Percentiles rank a stretch among this genome's conserved stretches.
Conservation (phyloP, 805 yeast species). For the Debaryomyces hansenii region DNA sequence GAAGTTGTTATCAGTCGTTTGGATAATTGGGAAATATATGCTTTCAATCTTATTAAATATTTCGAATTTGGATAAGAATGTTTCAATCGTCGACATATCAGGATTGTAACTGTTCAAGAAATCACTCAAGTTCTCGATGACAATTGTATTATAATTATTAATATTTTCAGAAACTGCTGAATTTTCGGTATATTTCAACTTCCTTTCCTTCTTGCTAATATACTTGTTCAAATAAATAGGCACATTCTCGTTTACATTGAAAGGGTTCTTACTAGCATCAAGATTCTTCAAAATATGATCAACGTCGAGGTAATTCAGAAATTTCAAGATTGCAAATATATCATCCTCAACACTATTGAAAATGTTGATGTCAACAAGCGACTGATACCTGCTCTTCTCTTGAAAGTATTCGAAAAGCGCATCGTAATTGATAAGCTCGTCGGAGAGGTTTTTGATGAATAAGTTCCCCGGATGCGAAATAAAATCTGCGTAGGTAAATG, state of each 20-base stretch:
- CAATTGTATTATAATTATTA: slow-evolving; percentile 22
- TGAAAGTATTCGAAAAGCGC: slow-evolving; percentile 25
- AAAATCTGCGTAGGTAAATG: slow-evolving; percentile 28
- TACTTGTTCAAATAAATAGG: slow-evolving; percentile 60
- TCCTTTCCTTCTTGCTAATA: slow-evolving; percentile 63
- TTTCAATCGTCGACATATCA: slow-evolving; percentile 36
- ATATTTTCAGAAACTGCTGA: slow-evolving; percentile 8
- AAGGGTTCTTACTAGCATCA: slow-evolving; percentile 17
- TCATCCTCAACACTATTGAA: slow-evolving; percentile 17
- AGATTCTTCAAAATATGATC: slow-evolving; percentile 22
- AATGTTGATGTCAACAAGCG: slow-evolving; percentile 21
- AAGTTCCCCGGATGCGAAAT: slow-evolving; percentile 59
- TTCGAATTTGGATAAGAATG: slow-evolving; percentile 43
- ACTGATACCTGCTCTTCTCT: slow-evolving; percentile 14
- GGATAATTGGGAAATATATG: slow-evolving; percentile 51
- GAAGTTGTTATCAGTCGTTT: slow-evolving; percentile 12
- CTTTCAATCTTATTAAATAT: slow-evolving; percentile 50
- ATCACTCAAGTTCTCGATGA: slow-evolving; percentile 48
- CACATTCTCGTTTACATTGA: slow-evolving; percentile 25
- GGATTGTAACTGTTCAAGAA: slow-evolving; percentile 49
- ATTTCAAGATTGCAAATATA: slow-evolving; percentile 30
- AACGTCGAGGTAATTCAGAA: slow-evolving; percentile 34
- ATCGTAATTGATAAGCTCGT: slow-evolving; percentile 32
- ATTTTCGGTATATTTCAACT: slow-evolving; percentile 31
- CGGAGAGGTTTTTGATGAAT: slow-evolving; percentile 51